Conservation (phyloP, 306 rosid species). For the Sicyos baderoa region DNA sequence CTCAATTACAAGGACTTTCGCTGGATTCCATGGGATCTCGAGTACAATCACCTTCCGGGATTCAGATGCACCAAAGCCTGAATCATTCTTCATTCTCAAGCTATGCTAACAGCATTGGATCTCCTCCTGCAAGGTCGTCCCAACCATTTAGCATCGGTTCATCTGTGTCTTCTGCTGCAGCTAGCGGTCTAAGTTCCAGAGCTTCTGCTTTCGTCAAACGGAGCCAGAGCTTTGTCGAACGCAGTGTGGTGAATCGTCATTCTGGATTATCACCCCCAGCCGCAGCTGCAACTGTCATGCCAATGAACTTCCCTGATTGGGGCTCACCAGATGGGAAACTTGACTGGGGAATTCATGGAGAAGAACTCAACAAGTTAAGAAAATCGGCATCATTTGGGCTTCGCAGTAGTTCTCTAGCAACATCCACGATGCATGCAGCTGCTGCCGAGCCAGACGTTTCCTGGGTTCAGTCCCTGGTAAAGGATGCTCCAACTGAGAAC, state of each 20-base stretch:
- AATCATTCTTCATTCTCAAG: conserved; percentile 41
- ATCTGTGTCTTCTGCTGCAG: conserved; percentile 30
- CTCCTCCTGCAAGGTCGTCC: conserved; percentile 43
- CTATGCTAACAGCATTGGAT: conserved; percentile 33
- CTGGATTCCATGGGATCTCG: conserved; percentile 40
- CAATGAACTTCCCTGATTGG: conserved; percentile 48
- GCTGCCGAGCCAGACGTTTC: conserved; percentile 51
- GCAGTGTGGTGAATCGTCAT: conserved; percentile 27
- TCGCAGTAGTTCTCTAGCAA: conserved; percentile 26
- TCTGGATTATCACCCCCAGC: conserved; percentile 44
- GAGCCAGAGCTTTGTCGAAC: conserved; percentile 70
- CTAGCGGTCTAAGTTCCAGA: conserved; percentile 38
- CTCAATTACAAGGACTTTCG: conserved; percentile 52
- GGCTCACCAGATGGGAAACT: conserved; percentile 61
- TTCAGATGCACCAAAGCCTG: conserved; percentile 41
- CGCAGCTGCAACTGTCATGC: conserved; percentile 22
- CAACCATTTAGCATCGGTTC: conserved; percentile 31
- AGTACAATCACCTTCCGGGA: conserved; percentile 45
- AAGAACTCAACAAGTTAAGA: conserved; percentile 53
- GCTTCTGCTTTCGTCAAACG: conserved; percentile 33
- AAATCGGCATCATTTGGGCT: conserved; percentile 67
- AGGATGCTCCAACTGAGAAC: conserved; percentile 39
- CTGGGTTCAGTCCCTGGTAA: conserved; percentile 68
- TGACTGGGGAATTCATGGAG: conserved; percentile 57
- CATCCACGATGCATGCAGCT: conserved; percentile 21